Conservation (phyloP, 805 yeast species). For the Starmerella potacharoeniae region DNA sequence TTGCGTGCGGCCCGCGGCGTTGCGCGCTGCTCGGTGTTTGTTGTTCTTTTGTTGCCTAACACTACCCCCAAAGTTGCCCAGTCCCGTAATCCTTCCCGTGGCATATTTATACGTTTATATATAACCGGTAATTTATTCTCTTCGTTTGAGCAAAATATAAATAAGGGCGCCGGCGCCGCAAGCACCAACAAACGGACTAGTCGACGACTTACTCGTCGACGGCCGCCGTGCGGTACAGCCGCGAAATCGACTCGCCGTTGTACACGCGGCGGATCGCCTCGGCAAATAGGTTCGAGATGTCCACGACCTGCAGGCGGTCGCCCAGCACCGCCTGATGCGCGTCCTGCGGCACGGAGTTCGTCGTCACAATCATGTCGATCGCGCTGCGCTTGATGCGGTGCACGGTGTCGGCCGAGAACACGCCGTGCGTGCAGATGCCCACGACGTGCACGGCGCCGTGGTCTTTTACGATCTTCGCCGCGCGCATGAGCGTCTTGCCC, state of each 20-base stretch:
- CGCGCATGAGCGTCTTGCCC: conserved; percentile 79
- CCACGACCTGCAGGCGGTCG: conserved; percentile 64
- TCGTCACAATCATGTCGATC: conserved; percentile 76
- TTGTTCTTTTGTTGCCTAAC: too few species aligned
- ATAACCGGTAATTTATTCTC: not conserved
- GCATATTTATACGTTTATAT: not conserved
- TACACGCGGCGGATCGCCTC: conserved; percentile 94
- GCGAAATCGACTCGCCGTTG: conserved; percentile 91
- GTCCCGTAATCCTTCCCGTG: not conserved
- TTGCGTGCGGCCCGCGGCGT: too few species aligned
- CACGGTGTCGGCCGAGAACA: conserved; percentile 85
- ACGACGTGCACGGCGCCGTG: conserved; percentile 83
- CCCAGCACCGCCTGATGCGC: conserved; percentile 44
- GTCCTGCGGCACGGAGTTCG: conserved; percentile 83
- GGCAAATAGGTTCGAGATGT: conserved; percentile 77
- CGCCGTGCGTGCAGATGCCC: conserved; percentile 85
- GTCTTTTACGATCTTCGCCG: conserved; percentile 81
- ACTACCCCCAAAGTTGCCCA: too few species aligned
- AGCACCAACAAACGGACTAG: too few species aligned
- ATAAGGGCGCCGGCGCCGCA: not conserved
- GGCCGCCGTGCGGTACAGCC: conserved; percentile 71
- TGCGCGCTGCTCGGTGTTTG: too few species aligned
- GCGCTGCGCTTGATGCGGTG: conserved; percentile 52
- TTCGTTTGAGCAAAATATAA: not conserved
- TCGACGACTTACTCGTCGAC: not conserved